Evolutionary conservation across 148 eudicot genomes (phyloP).

Genomic region (Camellia lanceoleosa): DNA sequence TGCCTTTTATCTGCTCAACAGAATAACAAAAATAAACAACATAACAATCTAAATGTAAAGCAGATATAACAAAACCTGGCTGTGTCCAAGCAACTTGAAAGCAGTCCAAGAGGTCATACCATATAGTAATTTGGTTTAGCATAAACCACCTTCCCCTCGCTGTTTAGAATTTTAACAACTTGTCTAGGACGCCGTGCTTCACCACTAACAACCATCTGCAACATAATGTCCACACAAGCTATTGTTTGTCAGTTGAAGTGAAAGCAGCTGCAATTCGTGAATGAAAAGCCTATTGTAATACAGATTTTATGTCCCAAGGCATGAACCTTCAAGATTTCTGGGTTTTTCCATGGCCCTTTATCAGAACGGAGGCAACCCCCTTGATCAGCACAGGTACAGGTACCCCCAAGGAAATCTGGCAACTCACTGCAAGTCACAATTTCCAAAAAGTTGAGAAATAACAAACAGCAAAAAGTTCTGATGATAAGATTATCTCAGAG

Average conservation of each 20-base stretch:
- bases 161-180: constrained; percentile 79
- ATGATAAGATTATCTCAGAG: neutral
- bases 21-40: constrained; percentile 5
- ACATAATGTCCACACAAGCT: constrained; percentile 5
- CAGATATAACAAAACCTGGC: neutral
- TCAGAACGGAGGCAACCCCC: constrained; percentile 96
- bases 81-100: neutral
- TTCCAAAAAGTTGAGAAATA: neutral
- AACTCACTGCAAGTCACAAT: constrained; percentile 52
- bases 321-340: constrained; percentile 69
- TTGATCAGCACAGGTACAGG: constrained; percentile 77
- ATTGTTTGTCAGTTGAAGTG: constrained; percentile 1
- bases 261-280: neutral
- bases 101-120: constrained; percentile 38
- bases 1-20: constrained; percentile 64
- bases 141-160: constrained; percentile 91
- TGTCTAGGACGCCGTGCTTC: constrained; percentile 82
- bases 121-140: constrained; percentile 74
- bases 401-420: constrained; percentile 91
- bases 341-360: constrained; percentile 96
- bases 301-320: constrained; percentile 9
- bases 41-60: neutral
- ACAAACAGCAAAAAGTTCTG: neutral
- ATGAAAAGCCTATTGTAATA: neutral
- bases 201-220: constrained; percentile 83